A percentile compares a stretch with the other conserved stretches of the same genome.
phyloP scores from a whole-genome alignment of 108 stramenopile genomes.

The Epithemia pelagica region DNA sequence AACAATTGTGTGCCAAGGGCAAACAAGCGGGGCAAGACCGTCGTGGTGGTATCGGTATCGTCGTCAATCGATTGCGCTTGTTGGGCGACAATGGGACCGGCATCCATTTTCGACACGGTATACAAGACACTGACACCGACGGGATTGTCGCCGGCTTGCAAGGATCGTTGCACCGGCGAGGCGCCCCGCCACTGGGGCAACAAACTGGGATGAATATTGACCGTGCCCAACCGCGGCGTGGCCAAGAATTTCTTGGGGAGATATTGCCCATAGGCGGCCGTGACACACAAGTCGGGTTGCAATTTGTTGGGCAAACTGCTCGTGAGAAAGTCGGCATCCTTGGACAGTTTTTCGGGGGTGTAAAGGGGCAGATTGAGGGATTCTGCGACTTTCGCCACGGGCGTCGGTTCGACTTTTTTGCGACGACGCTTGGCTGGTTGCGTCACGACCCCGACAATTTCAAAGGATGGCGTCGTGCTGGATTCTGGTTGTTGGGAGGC shows the following conservation, averaged over 20 bases:
- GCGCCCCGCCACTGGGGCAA: slow-evolving; percentile 94
- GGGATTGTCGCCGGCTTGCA: slow-evolving; percentile 78
- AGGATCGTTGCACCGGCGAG: slow-evolving; percentile 88
- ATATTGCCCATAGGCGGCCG: slow-evolving; percentile 97
- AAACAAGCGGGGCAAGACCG: slow-evolving; percentile 83
- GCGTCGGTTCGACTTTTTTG: slow-evolving; percentile 66
- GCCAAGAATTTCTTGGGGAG: slow-evolving; percentile 87
- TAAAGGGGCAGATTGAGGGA: slow-evolving; percentile 62
- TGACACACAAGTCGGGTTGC: slow-evolving; percentile 93
- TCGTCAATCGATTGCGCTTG: slow-evolving; percentile 47
- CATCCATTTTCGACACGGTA: slow-evolving; percentile 96
- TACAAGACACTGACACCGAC: slow-evolving; percentile 92
- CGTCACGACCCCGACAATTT: slow-evolving; percentile 88
- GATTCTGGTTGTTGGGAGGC: slow-evolving; percentile 8
- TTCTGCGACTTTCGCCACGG: slow-evolving; percentile 87
- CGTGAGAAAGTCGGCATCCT: slow-evolving; percentile 79
- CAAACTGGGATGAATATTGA: slow-evolving; percentile 96
- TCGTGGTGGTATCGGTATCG: slow-evolving; percentile 77
- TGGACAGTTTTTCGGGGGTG: slow-evolving; percentile 68
- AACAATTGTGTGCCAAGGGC: slow-evolving; percentile 77
- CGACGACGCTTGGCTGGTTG: slow-evolving; percentile 81
- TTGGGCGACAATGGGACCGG: slow-evolving; percentile 90
- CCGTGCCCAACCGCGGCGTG: slow-evolving; percentile 79
- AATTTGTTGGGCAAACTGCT: slow-evolving; percentile 43
- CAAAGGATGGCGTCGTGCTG: slow-evolving; percentile 24